phyloP scores from a whole-genome alignment of 1,139 yeast genomes.

The Scheffersomyces quercinus region DNA sequence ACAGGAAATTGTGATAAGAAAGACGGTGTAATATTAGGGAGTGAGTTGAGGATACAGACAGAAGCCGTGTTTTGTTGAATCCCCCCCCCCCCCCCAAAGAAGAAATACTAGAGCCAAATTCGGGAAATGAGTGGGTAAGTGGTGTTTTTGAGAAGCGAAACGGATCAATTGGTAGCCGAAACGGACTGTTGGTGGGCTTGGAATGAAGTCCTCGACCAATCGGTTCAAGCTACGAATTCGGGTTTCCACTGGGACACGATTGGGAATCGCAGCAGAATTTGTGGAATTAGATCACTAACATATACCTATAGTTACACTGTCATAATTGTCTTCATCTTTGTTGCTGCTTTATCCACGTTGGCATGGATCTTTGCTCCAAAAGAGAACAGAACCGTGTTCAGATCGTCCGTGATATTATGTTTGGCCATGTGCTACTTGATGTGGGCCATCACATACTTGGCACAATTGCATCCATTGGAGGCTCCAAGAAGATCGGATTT shows the following conservation, averaged over 20 bases:
- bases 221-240: no score
- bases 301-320: constrained; percentile 65
- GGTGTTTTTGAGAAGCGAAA: background rate
- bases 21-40: no score
- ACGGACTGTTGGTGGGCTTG: no score
- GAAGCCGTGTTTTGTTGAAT: no score
- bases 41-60: no score
- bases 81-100: no score
- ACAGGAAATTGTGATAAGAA: no score
- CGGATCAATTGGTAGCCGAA: background rate
- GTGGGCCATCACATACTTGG: constrained; percentile 92
- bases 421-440: constrained; percentile 86
- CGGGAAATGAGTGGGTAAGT: constrained; percentile 32
- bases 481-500: constrained; percentile 78
- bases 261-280: no score
- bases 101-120: no score
- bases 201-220: no score
- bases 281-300: constrained; percentile 7
- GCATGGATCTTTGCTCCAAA: constrained; percentile 68
- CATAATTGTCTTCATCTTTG: constrained; percentile 59
- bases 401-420: constrained; percentile 81
- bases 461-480: constrained; percentile 79
- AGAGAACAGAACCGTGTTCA: constrained; percentile 73
- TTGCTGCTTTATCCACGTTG: constrained; percentile 58
- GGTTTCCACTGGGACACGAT: no score